Evolutionary conservation across 345 rosid genomes (phyloP).

Genomic region (Pugionium dolabratum): DNA sequence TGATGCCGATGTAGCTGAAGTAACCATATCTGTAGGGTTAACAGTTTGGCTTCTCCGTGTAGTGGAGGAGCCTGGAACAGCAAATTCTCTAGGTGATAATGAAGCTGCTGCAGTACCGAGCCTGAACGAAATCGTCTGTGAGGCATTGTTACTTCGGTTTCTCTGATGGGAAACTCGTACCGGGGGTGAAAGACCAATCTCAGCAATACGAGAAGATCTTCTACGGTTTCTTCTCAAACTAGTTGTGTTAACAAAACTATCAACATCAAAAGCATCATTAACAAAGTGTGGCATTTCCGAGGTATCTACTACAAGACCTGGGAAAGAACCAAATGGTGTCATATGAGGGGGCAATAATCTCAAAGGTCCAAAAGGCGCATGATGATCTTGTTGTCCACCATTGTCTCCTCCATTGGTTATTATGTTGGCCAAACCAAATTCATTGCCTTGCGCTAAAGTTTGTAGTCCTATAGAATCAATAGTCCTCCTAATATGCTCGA

Average conservation of each 20-base stretch:
- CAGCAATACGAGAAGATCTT: constrained; percentile 32
- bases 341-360: constrained; percentile 42
- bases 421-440: constrained; percentile 30
- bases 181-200: constrained; percentile 36
- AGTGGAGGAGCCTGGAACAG: constrained; percentile 23
- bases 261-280: constrained; percentile 40
- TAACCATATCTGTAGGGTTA: constrained; percentile 40
- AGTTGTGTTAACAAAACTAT: constrained; percentile 40
- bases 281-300: constrained; percentile 31
- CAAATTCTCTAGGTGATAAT: constrained; percentile 27
- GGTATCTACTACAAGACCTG: constrained; percentile 48
- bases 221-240: constrained; percentile 38
- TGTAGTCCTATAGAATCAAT: constrained; percentile 41
- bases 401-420: constrained; percentile 28
- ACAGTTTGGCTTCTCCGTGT: constrained; percentile 36
- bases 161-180: constrained; percentile 26
- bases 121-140: constrained; percentile 29
- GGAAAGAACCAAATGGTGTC: constrained; percentile 42
- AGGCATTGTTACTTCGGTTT: constrained; percentile 30
- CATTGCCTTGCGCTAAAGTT: constrained; percentile 38
- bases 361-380: constrained; percentile 32
- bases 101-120: constrained; percentile 22
- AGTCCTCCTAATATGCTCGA: constrained; percentile 43
- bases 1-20: constrained; percentile 46
- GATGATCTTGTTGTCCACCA: constrained; percentile 11